phyloP scores from a whole-genome alignment of 495 filamentous ascomycete species.

The Thermochaetoides thermophila region DNA sequence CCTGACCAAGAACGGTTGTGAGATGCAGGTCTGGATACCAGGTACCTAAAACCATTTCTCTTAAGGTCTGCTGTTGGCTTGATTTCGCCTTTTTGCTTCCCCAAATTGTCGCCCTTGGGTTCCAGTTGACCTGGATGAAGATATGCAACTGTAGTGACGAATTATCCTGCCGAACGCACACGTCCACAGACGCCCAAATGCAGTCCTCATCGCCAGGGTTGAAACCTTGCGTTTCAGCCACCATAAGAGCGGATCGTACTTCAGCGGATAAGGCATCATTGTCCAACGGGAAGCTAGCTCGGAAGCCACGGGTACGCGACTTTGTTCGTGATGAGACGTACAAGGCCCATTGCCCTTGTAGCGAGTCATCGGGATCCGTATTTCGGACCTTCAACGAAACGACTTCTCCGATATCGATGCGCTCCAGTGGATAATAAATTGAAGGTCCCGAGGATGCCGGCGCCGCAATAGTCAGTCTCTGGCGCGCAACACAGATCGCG shows the following conservation, averaged over 20 bases:
- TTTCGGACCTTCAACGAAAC: slow-evolving; percentile 3
- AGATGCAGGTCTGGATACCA: slow-evolving; percentile 14
- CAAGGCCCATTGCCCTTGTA: slow-evolving; percentile 3
- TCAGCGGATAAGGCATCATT: slow-evolving; percentile 1
- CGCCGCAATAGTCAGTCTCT: slow-evolving; percentile 6
- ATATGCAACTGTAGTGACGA: slow-evolving; percentile 5
- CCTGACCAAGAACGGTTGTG: background rate
- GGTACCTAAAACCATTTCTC: slow-evolving; percentile 8
- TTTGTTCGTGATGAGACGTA: slow-evolving; percentile 6
- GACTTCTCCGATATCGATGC: slow-evolving; percentile 6
- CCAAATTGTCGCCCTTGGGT: slow-evolving; percentile 8
- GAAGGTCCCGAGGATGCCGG: no score
- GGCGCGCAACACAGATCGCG: slow-evolving; percentile 14
- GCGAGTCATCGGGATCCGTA: background rate
- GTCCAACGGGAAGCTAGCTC: slow-evolving; percentile 1
- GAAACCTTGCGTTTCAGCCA: slow-evolving; percentile 3
- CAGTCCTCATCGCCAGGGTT: slow-evolving; percentile 9
- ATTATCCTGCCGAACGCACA: slow-evolving; percentile 8
- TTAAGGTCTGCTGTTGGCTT: slow-evolving; percentile 8
- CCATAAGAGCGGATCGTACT: slow-evolving; percentile 2
- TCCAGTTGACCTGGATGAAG: slow-evolving; percentile 14
- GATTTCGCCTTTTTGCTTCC: slow-evolving; percentile 4
- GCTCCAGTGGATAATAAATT: no score
- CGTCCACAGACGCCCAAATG: slow-evolving; percentile 11
- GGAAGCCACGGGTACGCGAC: slow-evolving; percentile 4